Percentiles rank a stretch among this genome's conserved stretches.
phyloP scores from a whole-genome alignment of 2,329 filamentous ascomycete species.

The Aspergillus sp. region DNA sequence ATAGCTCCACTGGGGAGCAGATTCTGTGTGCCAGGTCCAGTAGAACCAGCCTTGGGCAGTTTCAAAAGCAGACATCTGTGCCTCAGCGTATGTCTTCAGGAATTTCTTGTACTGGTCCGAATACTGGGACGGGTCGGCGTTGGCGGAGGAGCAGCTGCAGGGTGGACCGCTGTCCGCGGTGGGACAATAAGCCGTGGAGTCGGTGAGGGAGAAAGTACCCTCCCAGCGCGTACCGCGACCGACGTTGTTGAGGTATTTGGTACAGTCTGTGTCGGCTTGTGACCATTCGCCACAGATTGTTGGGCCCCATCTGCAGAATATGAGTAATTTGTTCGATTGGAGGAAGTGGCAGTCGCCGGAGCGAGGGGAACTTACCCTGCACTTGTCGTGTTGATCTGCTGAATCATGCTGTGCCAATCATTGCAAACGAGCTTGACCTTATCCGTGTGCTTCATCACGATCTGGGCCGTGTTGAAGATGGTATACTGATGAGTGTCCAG shows the following conservation, averaged over 20 bases:
- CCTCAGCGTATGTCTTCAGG: constrained; percentile 84
- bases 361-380: constrained; percentile 54
- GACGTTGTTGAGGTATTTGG: constrained; percentile 82
- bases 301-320: constrained; percentile 65
- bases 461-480: constrained; percentile 90
- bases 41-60: constrained; percentile 97
- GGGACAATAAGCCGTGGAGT: constrained; percentile 73
- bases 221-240: constrained; percentile 87
- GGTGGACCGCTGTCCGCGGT: constrained; percentile 51
- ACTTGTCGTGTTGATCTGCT: constrained; percentile 65
- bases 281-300: constrained; percentile 97
- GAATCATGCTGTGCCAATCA: constrained; percentile 79
- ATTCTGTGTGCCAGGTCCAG: constrained; percentile 96
- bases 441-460: constrained; percentile 73
- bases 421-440: constrained; percentile 86
- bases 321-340: constrained; percentile 6
- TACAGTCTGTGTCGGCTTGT: constrained; percentile 95
- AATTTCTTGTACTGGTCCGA: constrained; percentile 76
- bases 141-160: constrained; percentile 75
- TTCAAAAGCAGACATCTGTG: constrained; percentile 94
- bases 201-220: constrained; percentile 69
- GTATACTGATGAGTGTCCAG: constrained; percentile 99
- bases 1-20: constrained; percentile 78
- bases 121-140: constrained; percentile 68
- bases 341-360: not conserved